Evolutionary conservation across 78 protist genomes (phyloP), one percentile per base, ranked within the genome.

Genomic region (Fonticula alba): DNA sequence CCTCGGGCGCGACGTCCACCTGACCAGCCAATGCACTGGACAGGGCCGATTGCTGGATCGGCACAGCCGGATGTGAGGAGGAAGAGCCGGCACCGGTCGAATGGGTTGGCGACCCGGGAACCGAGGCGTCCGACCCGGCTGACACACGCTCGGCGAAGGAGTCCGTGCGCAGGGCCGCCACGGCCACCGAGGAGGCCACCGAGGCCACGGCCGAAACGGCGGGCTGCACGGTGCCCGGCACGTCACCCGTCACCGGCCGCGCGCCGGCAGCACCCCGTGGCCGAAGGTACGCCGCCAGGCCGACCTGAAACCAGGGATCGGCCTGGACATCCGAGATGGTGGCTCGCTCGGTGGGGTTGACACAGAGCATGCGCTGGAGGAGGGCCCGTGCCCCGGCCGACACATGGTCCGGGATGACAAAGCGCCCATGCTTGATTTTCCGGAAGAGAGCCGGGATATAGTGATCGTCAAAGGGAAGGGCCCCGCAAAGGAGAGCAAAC

Each of bases 381-480:
- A 95, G 67, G 40, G 85, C 95, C 47, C 72, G 58, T 46, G 88
- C 69, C 31, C 58, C 74, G 29, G 73, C 65, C 15, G 91, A 64
- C 9, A 95, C 57, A 49, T 64, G 73, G 24, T 63, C 38, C 9
- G 99, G 96, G 27, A 87, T 32, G n/a, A 57, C 54, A 69, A 73
- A 87, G 26, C 71, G 66, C 0, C 95, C 95, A 53, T 81, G 78
- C 66, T 80, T 76, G 55, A 93, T 89, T 50, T 89, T 88, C 51
- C 76, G 69, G 85, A 95, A 95, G 38, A 95, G 85, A 3, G 73
- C 75, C 22, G 95, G 95, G n/a, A 95, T 89, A 60, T 84, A 74
- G 36, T 87, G 90, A 62, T 95, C 98, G 49, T 95, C 98, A 58
- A 95, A 95, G 15, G 99, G 99, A 58, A 95, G 84, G 31, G 67